Evolutionary conservation across 164 flowering plant species (phyloP).

Genomic region (Piper longum): DNA sequence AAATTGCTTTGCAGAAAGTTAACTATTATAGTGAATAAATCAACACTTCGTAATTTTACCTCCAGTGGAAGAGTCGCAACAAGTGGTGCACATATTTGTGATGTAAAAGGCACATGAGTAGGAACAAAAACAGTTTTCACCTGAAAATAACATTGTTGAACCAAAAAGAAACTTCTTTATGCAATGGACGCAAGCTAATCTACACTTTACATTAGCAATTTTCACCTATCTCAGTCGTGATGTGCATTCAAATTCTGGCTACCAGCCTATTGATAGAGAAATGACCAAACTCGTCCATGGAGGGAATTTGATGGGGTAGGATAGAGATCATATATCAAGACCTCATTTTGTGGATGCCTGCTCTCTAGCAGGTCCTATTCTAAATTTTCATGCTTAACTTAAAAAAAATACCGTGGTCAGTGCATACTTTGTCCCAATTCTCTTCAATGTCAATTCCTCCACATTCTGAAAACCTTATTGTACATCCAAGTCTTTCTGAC

Average conservation of each 20-base stretch:
- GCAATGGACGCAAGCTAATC: not conserved
- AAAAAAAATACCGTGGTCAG: not conserved
- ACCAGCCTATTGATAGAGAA: no score
- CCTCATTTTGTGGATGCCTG: not conserved
- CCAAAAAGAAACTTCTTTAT: not conserved
- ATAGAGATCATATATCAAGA: no score
- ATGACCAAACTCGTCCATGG: no score
- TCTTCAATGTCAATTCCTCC: constrained; percentile 97
- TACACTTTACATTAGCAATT: no score
- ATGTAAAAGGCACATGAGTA: constrained; percentile 47
- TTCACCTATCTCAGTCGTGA: no score
- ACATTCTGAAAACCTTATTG: constrained; percentile 84
- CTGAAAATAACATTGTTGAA: constrained; percentile 18
- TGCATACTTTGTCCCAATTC: constrained; percentile 88
- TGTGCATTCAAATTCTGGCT: no score
- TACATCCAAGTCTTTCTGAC: constrained; percentile 77
- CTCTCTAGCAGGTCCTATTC: not conserved
- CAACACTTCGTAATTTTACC: constrained; percentile 18
- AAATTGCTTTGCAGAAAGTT: no score
- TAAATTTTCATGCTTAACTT: not conserved
- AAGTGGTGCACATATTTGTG: constrained; percentile 71
- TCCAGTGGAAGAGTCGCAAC: constrained; percentile 90
- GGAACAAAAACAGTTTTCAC: constrained; percentile 72
- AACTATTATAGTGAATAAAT: no score
- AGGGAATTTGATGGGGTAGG: no score